These are phyloP conservation scores for Ceratobasidium sp. DNA, from an alignment of 1,284 basidiomycete genomes.

Conservation along the genomic window DNA sequence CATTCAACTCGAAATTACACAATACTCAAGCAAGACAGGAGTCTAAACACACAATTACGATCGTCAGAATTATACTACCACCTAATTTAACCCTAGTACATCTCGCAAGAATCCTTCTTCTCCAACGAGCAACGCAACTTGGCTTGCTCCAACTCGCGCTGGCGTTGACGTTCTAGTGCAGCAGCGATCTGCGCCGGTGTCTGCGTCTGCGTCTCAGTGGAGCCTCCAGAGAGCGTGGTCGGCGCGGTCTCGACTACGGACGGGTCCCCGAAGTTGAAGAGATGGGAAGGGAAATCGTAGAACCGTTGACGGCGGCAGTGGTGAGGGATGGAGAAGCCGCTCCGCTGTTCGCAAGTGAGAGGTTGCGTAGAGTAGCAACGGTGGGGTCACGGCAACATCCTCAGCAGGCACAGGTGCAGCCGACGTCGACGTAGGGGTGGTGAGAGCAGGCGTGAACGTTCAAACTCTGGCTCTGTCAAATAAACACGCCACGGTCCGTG, in stretches of 20 bases:
- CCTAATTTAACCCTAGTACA: slow-evolving; percentile 70
- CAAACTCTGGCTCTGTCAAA: slow-evolving; percentile 93
- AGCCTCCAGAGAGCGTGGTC: slow-evolving; percentile 28
- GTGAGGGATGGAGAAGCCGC: slow-evolving; percentile 39
- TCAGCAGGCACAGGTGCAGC: slow-evolving; percentile 3
- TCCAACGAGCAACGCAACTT: slow-evolving; percentile 86
- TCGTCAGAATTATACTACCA: not conserved
- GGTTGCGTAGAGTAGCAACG: slow-evolving; percentile 37
- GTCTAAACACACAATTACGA: not conserved
- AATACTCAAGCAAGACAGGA: not conserved
- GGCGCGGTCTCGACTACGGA: slow-evolving; percentile 42
- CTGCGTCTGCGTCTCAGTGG: slow-evolving; percentile 55
- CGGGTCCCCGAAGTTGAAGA: slow-evolving; percentile 15
- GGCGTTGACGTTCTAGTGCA: slow-evolving; percentile 78
- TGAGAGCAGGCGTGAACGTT: slow-evolving; percentile 65
- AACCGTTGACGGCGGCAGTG: slow-evolving; percentile 38
- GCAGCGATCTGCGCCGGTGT: slow-evolving; percentile 75
- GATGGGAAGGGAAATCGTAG: slow-evolving; percentile 34
- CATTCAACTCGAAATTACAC: slow-evolving; percentile 30
- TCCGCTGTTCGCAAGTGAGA: slow-evolving; percentile 7
- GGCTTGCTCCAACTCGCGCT: slow-evolving; percentile 84
- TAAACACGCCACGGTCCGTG: slow-evolving; percentile 98
- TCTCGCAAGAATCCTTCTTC: slow-evolving; percentile 89
- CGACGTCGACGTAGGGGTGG: slow-evolving; percentile 27
- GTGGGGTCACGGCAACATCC: slow-evolving; percentile 20